A percentile compares a stretch with the other conserved stretches of the same genome.
These are phyloP conservation scores for Boletus barrowsii DNA, from an alignment of 768 basidiomycete species.

Conservation along the genomic window DNA sequence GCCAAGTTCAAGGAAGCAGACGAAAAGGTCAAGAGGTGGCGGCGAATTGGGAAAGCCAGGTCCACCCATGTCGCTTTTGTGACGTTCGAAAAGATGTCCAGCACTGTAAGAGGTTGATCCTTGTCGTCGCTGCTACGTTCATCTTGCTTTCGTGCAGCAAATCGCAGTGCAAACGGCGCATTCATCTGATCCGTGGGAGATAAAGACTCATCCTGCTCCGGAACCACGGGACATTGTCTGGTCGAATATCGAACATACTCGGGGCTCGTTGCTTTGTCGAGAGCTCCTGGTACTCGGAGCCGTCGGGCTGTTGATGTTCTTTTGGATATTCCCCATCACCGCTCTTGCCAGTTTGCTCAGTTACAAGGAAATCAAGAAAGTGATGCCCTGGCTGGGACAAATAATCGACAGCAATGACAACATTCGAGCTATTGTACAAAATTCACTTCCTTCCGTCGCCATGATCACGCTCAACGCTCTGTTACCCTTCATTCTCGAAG, in stretches of 20 bases:
- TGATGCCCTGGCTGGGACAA: conserved; percentile 82
- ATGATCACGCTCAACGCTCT: conserved; percentile 88
- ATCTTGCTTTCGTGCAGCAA: conserved; percentile 52
- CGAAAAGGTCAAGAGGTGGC: conserved; percentile 72
- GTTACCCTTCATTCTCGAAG: conserved; percentile 86
- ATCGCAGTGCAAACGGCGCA: conserved; percentile 84
- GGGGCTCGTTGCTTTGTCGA: conserved; percentile 55
- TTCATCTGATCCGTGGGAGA: conserved; percentile 61
- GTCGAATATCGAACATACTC: conserved; percentile 78
- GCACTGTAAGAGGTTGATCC: conserved; percentile 55
- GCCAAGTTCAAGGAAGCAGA: conserved; percentile 76
- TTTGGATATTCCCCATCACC: conserved; percentile 91
- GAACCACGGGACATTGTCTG: conserved; percentile 96
- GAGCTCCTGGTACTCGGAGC: conserved; percentile 66
- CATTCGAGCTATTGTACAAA: conserved; percentile 87
- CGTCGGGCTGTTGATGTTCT: conserved; percentile 75
- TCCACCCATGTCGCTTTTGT: conserved; percentile 88
- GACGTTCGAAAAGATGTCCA: conserved; percentile 94
- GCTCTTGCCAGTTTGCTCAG: conserved; percentile 84
- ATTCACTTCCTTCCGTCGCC: conserved; percentile 87
- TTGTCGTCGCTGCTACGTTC: neutral
- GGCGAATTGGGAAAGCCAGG: conserved; percentile 71
- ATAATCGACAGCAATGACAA: conserved; percentile 80
- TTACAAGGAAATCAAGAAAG: conserved; percentile 90
- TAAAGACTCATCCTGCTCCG: conserved; percentile 74